phyloP scores from a whole-genome alignment of 75 land plant genomes.

The Cryptomeria japonica region DNA sequence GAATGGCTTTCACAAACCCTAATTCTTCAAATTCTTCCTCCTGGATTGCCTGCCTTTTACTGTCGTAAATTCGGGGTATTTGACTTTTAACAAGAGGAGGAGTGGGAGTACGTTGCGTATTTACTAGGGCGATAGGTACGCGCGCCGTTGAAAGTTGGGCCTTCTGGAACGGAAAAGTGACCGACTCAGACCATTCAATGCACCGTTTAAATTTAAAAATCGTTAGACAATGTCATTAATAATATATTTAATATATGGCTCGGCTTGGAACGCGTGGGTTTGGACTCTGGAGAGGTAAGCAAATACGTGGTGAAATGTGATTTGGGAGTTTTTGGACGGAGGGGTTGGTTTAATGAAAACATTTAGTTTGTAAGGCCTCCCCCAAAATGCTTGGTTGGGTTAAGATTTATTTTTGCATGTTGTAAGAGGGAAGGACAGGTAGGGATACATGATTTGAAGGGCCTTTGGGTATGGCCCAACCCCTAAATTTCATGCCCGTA shows the following conservation, averaged over 20 bases:
- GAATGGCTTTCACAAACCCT: background rate
- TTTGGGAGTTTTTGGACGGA: no score
- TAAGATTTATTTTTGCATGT: no score
- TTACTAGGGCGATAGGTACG: background rate
- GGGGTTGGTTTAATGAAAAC: no score
- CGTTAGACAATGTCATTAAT: background rate
- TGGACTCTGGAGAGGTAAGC: constrained; percentile 28
- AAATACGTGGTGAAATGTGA: no score
- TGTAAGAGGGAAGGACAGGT: no score
- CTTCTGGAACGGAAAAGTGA: background rate
- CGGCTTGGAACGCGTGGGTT: constrained; percentile 6
- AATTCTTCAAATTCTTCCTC: background rate
- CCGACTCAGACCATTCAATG: constrained; percentile 4
- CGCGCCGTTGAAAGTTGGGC: constrained; percentile 11
- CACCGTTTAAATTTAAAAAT: background rate
- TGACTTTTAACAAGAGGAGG: background rate
- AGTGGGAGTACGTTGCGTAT: background rate
- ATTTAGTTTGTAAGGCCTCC: no score
- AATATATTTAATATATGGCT: background rate
- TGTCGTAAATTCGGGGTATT: background rate
- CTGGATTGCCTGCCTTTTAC: background rate
- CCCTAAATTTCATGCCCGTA: no score
- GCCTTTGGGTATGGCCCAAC: no score
- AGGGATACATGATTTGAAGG: no score
- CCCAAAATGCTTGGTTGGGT: no score